Conservation (phyloP, 2,329 filamentous ascomycete genomes). For the Curvularia hawaiiensis region DNA sequence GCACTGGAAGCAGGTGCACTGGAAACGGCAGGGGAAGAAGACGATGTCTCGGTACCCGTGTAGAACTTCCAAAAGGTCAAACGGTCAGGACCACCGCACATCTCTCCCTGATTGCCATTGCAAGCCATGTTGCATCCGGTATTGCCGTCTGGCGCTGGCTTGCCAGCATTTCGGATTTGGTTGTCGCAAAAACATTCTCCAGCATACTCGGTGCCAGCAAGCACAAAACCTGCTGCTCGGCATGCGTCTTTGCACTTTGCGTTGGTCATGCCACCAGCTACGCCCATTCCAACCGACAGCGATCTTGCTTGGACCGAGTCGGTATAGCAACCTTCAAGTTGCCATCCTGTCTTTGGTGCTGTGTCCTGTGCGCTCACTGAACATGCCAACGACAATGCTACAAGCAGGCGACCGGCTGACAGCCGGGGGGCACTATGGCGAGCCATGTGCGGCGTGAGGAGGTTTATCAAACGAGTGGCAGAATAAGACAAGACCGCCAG, state of each 20-base stretch:
- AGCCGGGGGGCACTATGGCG: constrained; percentile 4
- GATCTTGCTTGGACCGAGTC: constrained; percentile 26
- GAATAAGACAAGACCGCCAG: not conserved
- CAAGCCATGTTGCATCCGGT: constrained; percentile 42
- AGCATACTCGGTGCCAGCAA: constrained; percentile 34
- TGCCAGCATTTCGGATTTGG: constrained; percentile 23
- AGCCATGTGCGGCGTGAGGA: constrained; percentile 5
- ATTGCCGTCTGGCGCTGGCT: constrained; percentile 45
- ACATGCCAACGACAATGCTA: constrained; percentile 7
- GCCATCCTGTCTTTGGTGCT: constrained; percentile 21
- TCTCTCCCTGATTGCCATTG: constrained; percentile 28
- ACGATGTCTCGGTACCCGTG: constrained; percentile 18
- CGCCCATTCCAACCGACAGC: constrained; percentile 20
- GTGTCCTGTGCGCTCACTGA: constrained; percentile 7
- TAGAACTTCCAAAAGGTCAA: constrained; percentile 29
- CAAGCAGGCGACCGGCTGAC: constrained; percentile 3
- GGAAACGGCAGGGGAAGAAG: constrained; percentile 9
- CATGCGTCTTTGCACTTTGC: constrained; percentile 30
- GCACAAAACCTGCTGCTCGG: constrained; percentile 18
- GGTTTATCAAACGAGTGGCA: constrained; percentile 3
- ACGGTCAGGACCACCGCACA: constrained; percentile 33
- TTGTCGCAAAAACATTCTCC: constrained; percentile 37
- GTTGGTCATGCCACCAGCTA: constrained; percentile 31
- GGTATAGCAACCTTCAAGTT: constrained; percentile 31
- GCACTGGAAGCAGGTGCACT: constrained; percentile 11